Conservation (phyloP, 2,329 filamentous ascomycete species). For the Simplicillium sp. region DNA sequence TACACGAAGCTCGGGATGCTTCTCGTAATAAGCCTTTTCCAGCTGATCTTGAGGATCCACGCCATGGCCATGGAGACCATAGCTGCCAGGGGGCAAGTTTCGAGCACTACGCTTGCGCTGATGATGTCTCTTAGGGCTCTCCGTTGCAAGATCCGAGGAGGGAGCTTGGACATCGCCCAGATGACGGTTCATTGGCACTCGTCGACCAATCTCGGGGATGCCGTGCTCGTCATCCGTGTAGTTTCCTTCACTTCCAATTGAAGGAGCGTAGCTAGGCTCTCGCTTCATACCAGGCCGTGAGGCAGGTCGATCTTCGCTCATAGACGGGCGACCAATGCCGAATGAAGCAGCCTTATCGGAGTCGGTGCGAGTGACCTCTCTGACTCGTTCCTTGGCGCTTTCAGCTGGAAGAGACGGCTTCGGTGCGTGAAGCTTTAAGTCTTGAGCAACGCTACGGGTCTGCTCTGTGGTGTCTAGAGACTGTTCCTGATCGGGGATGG, state of each 20-base stretch:
- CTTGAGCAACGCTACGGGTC: slow-evolving; percentile 67
- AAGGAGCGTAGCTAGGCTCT: slow-evolving; percentile 51
- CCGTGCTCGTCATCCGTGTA: slow-evolving; percentile 68
- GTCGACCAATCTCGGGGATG: slow-evolving; percentile 84
- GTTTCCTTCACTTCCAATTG: slow-evolving; percentile 35
- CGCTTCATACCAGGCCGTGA: slow-evolving; percentile 48
- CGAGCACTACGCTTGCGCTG: slow-evolving; percentile 64
- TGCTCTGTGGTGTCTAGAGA: slow-evolving; percentile 49
- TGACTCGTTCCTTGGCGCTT: slow-evolving; percentile 76
- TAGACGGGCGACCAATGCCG: slow-evolving; percentile 63
- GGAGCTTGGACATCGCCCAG: slow-evolving; percentile 95
- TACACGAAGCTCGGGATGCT: slow-evolving; percentile 72
- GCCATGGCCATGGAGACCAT: slow-evolving; percentile 85
- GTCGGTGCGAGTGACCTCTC: slow-evolving; percentile 80
- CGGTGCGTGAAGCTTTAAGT: slow-evolving; percentile 81
- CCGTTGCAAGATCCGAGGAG: slow-evolving; percentile 56
- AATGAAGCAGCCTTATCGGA: slow-evolving; percentile 79
- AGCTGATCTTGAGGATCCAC: slow-evolving; percentile 68
- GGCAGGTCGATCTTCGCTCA: slow-evolving; percentile 37
- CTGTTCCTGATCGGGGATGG: slow-evolving; percentile 32
- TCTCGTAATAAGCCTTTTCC: slow-evolving; percentile 85
- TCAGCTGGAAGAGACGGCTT: slow-evolving; percentile 74
- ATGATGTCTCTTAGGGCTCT: slow-evolving; percentile 44
- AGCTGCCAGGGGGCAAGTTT: slow-evolving; percentile 73
- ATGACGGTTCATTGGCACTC: slow-evolving; percentile 88